phyloP scores from a whole-genome alignment of 2,329 filamentous ascomycete genomes.

The Fusarium algeriense region DNA sequence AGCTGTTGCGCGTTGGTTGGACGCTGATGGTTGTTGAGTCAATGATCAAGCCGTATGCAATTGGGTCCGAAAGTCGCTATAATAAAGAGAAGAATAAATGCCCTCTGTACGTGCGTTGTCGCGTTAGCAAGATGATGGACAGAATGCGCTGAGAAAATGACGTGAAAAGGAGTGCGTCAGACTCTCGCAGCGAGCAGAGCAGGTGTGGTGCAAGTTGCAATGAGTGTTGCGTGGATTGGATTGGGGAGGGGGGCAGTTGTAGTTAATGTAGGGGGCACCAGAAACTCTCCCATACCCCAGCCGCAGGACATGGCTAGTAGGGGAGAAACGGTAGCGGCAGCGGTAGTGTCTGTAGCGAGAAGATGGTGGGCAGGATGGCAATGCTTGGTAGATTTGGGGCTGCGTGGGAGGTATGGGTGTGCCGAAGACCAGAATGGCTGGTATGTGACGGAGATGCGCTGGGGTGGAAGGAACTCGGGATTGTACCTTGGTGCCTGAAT shows the following conservation, averaged over 20 bases:
- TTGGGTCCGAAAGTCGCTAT: conserved; percentile 6
- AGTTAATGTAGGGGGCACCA: conserved; percentile 45
- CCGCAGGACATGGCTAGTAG: conserved; percentile 25
- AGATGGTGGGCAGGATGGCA: conserved; percentile 32
- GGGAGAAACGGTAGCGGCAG: conserved; percentile 37
- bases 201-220: conserved; percentile 45
- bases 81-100: conserved; percentile 1
- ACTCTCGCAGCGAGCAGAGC: conserved; percentile 33
- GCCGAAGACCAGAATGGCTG: conserved; percentile 28
- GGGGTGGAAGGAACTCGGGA: conserved; percentile 28
- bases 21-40: background rate
- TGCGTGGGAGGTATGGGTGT: conserved; percentile 34
- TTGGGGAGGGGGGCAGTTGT: conserved; percentile 31
- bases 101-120: conserved; percentile 22
- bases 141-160: conserved; percentile 34
- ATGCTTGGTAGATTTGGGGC: conserved; percentile 31
- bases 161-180: conserved; percentile 40
- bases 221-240: conserved; percentile 40
- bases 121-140: conserved; percentile 22
- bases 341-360: conserved; percentile 36
- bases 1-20: conserved; percentile 15
- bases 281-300: conserved; percentile 20
- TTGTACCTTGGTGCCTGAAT: conserved; percentile 36
- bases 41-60: conserved; percentile 3
- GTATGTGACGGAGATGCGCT: conserved; percentile 37